Base-by-base conservation (phyloP, 2,329 filamentous ascomycete genomes). In the Paraconiothyrium brasiliense region DNA sequence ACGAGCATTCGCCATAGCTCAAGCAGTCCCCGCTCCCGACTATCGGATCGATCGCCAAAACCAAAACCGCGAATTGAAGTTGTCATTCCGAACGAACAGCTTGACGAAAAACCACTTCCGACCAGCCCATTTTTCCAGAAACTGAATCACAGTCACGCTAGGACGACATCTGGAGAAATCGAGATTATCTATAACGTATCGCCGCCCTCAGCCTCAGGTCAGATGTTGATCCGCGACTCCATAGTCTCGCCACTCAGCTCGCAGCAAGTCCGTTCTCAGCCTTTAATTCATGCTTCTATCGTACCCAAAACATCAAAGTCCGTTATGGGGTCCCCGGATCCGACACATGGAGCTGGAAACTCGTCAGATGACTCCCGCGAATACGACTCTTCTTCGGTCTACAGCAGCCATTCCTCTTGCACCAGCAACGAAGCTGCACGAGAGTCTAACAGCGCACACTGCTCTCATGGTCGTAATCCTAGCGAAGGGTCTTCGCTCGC, bases 331-430 rank as follows among this genome's bases (percentile, higher is more conserved):
- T 57, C 49, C 24, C 66, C 65, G 24, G 65, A 63, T 13, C 64
- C 66, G 37, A 70, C 49, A 32, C 64, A 46, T 46, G 57, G 27
- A 22, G 61, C 46, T 43, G 57, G 73, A n/a, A 70, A 61, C 10
- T 80, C 78, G 1, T 80, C 77, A 34, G 76, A 75, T 57, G 75
- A 77, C 13, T 78, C 75, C 0, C 67, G 66, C 34, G 74, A 73
- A 24, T 76, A 77, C 58, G 77, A 80, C 57, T 69, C 74, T 20
- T 77, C 74, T 9, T 82, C 81, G 8, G 63, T 69, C 34, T 76
- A 79, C 64, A 83, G 80, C 66, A 68, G 65, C 48, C 68, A 67
- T 16, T 79, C 78, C n/a, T 81, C 79, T 10, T 67, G 74, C 63
- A 79, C 79, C 9, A 81, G 79, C 59, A 60, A 76, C 10, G 79